Evolutionary conservation across 305 asterid species (phyloP), one percentile per base, ranked within the genome.

Genomic region (Solanum hybrid): DNA sequence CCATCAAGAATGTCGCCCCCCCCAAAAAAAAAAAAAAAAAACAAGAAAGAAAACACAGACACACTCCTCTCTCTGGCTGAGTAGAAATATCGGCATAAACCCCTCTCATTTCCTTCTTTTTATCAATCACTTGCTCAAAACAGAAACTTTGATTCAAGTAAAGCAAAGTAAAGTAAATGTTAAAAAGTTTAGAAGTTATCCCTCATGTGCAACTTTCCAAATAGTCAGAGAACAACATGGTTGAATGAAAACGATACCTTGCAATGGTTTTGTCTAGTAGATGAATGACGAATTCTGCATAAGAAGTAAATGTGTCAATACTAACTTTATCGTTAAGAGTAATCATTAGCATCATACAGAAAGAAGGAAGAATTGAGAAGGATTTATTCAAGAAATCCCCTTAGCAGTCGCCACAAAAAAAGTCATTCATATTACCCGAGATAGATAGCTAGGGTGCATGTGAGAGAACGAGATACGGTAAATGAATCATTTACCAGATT

Each of bases 281-380:
- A 92, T 96, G 95, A 90, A 94, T 94, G 93, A 95, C 98, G 67
- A 91, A 97, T 93, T 92, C 98, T 97, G 99, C 95, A 93, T 89
- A 90, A 40, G 29, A 85, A 24, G 34, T 71, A 86, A 89, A 79
- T 8, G 69, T 76, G 26, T 74, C 46, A 74, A 40, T 76, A 39
- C 31, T 74, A 87, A 69, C 89, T 87, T 87, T 87, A 87, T 31
- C 11, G 11, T 12, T 31, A 84, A 51, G 20, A 20, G 0, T n/a
- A 46, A 31, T 31, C 12, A 18, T 46, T 42, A 18, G 18, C 39
- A 83, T 83, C 39, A 5, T 29, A 29, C 10, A 28, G 28, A 82
- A 26, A 28, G 87, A 26, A 83, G 75, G 73, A 42, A 81, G 71
- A 8, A 28, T 3, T 84, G 24, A 28, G 42, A 84, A 84, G 42